Percentiles rank a stretch among this genome's conserved stretches.
Evolutionary conservation across 108 stramenopile species (phyloP).

Genomic region (Cyclotella distinguenda): DNA sequence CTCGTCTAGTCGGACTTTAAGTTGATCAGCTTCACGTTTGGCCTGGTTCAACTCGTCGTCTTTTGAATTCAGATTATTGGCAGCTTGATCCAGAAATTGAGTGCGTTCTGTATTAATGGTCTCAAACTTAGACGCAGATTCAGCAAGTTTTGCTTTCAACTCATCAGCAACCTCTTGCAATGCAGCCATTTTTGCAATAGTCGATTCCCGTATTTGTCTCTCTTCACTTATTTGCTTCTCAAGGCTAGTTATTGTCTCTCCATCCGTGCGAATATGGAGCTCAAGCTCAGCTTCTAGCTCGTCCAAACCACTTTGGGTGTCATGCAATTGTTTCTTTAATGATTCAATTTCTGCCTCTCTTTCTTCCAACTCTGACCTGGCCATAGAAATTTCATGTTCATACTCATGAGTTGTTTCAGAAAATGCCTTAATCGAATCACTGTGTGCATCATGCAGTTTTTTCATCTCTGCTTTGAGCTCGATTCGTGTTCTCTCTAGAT

Average conservation of each 20-base stretch:
- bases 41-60: constrained; percentile 10
- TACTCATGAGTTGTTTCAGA: not conserved
- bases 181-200: constrained; percentile 13
- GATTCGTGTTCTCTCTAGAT: not conserved
- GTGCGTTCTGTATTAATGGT: not conserved
- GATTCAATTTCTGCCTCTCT: constrained; percentile 2
- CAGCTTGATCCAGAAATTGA: not conserved
- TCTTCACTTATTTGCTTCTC: constrained; percentile 6
- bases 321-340: constrained; percentile 3
- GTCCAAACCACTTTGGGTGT: constrained; percentile 2
- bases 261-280: constrained; percentile 1
- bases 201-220: constrained; percentile 3
- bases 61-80: not conserved
- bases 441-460: constrained; percentile 1
- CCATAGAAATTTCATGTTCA: constrained; percentile 7
- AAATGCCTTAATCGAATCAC: constrained; percentile 13
- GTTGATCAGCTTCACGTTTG: not conserved
- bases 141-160: not conserved
- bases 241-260: not conserved
- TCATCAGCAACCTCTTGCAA: constrained; percentile 4
- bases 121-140: not conserved
- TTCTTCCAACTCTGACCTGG: not conserved
- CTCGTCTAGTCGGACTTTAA: constrained; percentile 1
- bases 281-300: constrained; percentile 4
- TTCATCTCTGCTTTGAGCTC: constrained; percentile 4